These are phyloP conservation scores for Gloeopeniophorella convolvens DNA, from an alignment of 768 basidiomycete species.

Conservation along the genomic window DNA sequence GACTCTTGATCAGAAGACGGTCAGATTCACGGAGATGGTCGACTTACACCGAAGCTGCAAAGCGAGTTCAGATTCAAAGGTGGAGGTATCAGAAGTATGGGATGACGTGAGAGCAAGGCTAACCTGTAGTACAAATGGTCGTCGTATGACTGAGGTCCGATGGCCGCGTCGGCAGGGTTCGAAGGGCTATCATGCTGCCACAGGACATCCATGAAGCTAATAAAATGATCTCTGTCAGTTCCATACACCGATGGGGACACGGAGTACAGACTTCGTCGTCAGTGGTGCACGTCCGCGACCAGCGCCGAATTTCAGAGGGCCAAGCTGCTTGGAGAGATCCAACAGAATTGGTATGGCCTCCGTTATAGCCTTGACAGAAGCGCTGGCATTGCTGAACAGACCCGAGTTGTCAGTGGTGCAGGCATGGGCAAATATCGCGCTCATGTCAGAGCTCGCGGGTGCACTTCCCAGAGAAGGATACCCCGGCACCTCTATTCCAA, in stretches of 20 bases:
- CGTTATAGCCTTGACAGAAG: constrained; percentile 1
- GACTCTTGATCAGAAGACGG: not conserved
- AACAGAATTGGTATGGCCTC: constrained; percentile 8
- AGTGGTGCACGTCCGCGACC: not conserved
- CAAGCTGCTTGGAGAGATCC: not conserved
- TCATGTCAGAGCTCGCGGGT: not conserved
- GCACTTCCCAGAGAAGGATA: not conserved
- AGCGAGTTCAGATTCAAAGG: not conserved
- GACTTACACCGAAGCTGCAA: constrained; percentile 50
- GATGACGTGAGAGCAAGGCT: constrained; percentile 24
- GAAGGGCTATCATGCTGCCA: constrained; percentile 68
- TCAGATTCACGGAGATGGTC: not conserved
- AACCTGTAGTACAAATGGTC: constrained; percentile 76
- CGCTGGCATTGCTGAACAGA: not conserved
- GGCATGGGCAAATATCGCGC: not conserved
- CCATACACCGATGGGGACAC: not conserved
- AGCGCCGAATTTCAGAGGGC: not conserved
- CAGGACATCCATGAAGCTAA: constrained; percentile 73
- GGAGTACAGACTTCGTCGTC: constrained; percentile 12
- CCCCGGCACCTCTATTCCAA: constrained; percentile 5
- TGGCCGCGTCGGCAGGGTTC: constrained; percentile 63
- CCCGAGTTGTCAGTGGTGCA: not conserved
- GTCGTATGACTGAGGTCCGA: constrained; percentile 70
- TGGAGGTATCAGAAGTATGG: constrained; percentile 1
- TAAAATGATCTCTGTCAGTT: not conserved